Evolutionary conservation across 768 basidiomycete genomes (phyloP), one percentile per base, ranked within the genome.

Genomic region (Suillus ampliporus): DNA sequence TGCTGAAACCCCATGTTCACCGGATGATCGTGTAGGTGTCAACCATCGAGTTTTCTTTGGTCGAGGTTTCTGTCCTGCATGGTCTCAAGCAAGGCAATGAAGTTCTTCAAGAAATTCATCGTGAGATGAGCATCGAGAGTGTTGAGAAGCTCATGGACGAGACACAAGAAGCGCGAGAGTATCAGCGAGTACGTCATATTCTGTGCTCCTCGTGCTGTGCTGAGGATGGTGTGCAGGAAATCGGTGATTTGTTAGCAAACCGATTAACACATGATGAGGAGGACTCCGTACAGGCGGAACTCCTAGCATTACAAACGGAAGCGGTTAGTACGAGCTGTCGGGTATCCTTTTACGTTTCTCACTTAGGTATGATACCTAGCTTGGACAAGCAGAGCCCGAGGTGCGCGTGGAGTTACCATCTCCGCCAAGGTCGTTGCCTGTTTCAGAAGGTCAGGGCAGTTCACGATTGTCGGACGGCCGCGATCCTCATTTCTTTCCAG

Each of bases 71-170:
- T 3, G 92, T 99, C 11, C 71, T 99, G 38, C 94, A 94, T 73
- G 97, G 97, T 9, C 78, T 99, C 48, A 87, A 94, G 74, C 94
- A 95, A 77, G 97, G 97, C 2, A 98, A 91, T 68, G 90, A 92
- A 35, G 95, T 98, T 1, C 80, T 99, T 50, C 94, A 91, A 74
- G 89, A 97, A 76, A 91, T 99, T 17, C 95, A 99, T 75, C 89
- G 89, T 68, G 95, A 99, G 75, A 88, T 99, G 87, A 94, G 89
- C 68, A 69, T 95, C 10, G 95, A 97, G 74, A 88, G 82, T 63
- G 96, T 98, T n/a, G 97, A 99, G 83, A 92, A 87, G 72, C 79
- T 99, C 57, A 83, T 99, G 80, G 94, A 91, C 67, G 94, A 97
- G 77, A 97, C 96, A 0, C 86, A 86, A 4, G 97, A 99, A 71